phyloP scores from a whole-genome alignment of 2,329 filamentous ascomycete species.

The Xylariaceae sp. region DNA sequence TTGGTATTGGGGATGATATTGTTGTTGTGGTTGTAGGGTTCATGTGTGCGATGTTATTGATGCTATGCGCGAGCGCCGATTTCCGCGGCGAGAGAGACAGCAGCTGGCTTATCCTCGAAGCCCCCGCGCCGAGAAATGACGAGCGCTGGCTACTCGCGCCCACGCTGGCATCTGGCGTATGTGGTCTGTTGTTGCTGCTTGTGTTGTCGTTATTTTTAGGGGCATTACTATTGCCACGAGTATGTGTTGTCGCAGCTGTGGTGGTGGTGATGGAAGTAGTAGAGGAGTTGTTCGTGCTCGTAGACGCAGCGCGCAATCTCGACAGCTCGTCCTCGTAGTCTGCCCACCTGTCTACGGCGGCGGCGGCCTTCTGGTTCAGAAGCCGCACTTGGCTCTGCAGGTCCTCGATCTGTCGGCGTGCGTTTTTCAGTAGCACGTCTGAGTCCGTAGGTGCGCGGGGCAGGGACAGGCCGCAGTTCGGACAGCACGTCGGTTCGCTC shows the following conservation, averaged over 20 bases:
- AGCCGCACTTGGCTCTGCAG: slow-evolving; percentile 65
- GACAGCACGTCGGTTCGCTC: slow-evolving; percentile 44
- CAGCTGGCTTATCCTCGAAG: slow-evolving; percentile 30
- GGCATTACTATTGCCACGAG: too few species aligned
- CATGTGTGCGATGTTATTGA: too few species aligned
- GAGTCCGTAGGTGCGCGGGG: slow-evolving; percentile 28
- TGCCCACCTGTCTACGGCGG: slow-evolving; percentile 60
- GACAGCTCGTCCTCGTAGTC: slow-evolving; percentile 77
- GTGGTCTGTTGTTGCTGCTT: slow-evolving; percentile 10
- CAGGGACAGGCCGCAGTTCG: slow-evolving; percentile 45
- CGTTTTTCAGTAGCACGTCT: slow-evolving; percentile 45
- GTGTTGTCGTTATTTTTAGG: slow-evolving; percentile 2
- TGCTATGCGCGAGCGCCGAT: slow-evolving; percentile 23
- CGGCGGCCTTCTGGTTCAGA: slow-evolving; percentile 65
- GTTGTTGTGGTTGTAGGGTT: too few species aligned
- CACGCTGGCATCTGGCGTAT: too few species aligned
- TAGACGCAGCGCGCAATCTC: slow-evolving; percentile 44
- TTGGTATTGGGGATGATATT: slow-evolving; percentile 28
- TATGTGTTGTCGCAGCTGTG: too few species aligned
- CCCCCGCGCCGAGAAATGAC: slow-evolving; percentile 28
- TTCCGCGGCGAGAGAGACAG: slow-evolving; percentile 30
- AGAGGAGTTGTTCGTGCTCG: slow-evolving; percentile 25
- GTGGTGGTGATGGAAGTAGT: slow-evolving; percentile 2
- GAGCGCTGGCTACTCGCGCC: slow-evolving; percentile 26
- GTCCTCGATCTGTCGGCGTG: slow-evolving; percentile 59